Evolutionary conservation across 2,329 filamentous ascomycete genomes (phyloP), one percentile per base, ranked within the genome.

Genomic region (Penicillium sp.): DNA sequence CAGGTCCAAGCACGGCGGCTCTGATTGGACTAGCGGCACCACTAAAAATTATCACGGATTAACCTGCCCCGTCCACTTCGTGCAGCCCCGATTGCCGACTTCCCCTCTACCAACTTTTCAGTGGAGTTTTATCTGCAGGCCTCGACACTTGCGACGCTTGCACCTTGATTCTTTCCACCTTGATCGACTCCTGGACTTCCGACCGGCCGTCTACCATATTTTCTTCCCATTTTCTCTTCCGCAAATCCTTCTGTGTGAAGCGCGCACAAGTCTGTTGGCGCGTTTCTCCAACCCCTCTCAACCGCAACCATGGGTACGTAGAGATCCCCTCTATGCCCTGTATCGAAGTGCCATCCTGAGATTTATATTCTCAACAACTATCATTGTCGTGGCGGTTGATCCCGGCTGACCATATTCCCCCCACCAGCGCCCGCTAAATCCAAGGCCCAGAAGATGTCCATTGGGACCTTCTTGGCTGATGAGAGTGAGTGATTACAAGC

Each of bases 361-460:
- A 29, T 10, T 23, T 9, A 14, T 16, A 15, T 27, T 30, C 20
- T 33, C 26, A 19, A 33, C 25, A 18, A 41, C n/a, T 33, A 33
- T 4, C 25, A n/a, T 6, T 7, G 14, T n/a, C 11, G 36, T 49
- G 37, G 45, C 56, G 48, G 48, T 51, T 60, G 65, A 77, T 81
- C 59, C 80, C 68, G 25, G 44, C 50, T 50, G 40, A 54, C 47
- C 56, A 38, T 46, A 27, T 47, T 47, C 47, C 33, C 65, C 38
- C 43, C 36, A 47, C 46, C 63, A 94, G 90, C 86, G 79, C 91
- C 90, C 57, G 87, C 90, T 70, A 94, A 94, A 77, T 86, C 88
- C 76, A 84, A 94, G 74, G 78, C 81, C 71, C 85, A 94, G 82
- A 98, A 94, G 79, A 91, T 98, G 86, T 88, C 87, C 77, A 83